Evolutionary conservation across 1,284 basidiomycete species (phyloP), one percentile per base, ranked within the genome.

Genomic region (Ceratobasidium sp.): DNA sequence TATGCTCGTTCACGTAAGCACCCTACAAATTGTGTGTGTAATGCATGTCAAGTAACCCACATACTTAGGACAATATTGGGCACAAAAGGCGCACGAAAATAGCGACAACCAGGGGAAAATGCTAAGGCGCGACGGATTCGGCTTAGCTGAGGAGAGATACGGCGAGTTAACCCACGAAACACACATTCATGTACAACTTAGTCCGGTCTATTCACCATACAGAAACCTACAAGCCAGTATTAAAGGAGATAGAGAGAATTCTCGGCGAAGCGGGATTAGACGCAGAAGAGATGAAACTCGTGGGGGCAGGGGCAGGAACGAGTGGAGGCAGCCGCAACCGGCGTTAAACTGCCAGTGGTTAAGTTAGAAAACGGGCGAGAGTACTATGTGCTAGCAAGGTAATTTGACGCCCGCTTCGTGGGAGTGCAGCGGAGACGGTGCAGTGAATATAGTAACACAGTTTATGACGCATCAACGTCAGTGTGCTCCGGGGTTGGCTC

Each of bases 221-320:
- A 89, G 89, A 84, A 29, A 85, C 85, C 64, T 96, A 96, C 79
- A 92, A 93, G 78, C 94, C 93, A 0, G 84, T 92, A 6, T 81
- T 95, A 24, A 84, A 90, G 76, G 92, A 95, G 81, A 92, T 97
- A 6, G 94, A 95, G 80, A 89, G 88, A 74, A 96, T 96, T 65
- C 83, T 96, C 69, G 88, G 88, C 16, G 93, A 95, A 78, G 94
- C 95, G 0, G 95, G 94, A 1, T 82, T 97, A 69, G 94, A 97
- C 75, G 92, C 93, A 72, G 91, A 92, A 8, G 95, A 95, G 76
- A 91, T 93, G 84, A 85, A 82, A 75, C 78, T 77, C 22, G 83
- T 82, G 14, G 86, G 86, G 29, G 87, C 61, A 22, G 75, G 63
- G n/a, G 75, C 66, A 9, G 69, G 58, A 65, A 62, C 61, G 72